A percentile compares a stretch with the other conserved stretches of the same genome.
Conservation (phyloP, 2,329 filamentous ascomycete genomes). For the Hypoxylon sp. region DNA sequence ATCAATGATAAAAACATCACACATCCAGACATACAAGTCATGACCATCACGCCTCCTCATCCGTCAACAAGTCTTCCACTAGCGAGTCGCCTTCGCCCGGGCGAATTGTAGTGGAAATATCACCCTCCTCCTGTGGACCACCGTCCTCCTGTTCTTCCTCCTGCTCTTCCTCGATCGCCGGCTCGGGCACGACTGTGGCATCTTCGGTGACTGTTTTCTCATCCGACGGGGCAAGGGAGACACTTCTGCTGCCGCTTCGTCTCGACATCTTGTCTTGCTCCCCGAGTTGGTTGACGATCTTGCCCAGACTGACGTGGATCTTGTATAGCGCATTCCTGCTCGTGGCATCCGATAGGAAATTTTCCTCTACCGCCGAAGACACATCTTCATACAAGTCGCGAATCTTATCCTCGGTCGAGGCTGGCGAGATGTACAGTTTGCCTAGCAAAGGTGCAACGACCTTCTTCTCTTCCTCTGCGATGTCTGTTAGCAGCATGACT, state of each 20-base stretch:
- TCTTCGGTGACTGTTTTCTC: constrained; percentile 44
- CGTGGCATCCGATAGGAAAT: constrained; percentile 65
- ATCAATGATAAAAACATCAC: constrained; percentile 11
- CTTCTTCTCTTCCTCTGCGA: constrained; percentile 90
- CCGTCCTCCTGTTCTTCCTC: no score
- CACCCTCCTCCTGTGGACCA: constrained; percentile 10
- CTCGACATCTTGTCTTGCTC: constrained; percentile 46
- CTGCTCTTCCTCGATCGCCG: constrained; percentile 23
- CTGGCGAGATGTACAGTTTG: constrained; percentile 80
- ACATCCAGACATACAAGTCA: constrained; percentile 4
- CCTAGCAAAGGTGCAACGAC: constrained; percentile 77
- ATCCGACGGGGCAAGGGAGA: constrained; percentile 29
- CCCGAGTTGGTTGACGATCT: constrained; percentile 69
- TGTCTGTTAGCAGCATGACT: constrained; percentile 23
- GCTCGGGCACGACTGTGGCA: constrained; percentile 51
- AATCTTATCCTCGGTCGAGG: constrained; percentile 66
- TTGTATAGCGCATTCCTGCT: constrained; percentile 72
- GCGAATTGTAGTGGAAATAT: constrained; percentile 11
- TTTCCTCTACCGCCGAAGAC: constrained; percentile 68
- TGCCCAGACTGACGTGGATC: constrained; percentile 71
- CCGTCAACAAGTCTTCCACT: constrained; percentile 31
- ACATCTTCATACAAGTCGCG: constrained; percentile 65
- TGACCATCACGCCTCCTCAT: constrained; percentile 24
- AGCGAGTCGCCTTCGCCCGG: constrained; percentile 30
- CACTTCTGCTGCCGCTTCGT: constrained; percentile 33